A percentile compares a stretch with the other conserved stretches of the same genome.
Conservation (phyloP, 768 basidiomycete species). For the Paxillus rubicundulus region DNA sequence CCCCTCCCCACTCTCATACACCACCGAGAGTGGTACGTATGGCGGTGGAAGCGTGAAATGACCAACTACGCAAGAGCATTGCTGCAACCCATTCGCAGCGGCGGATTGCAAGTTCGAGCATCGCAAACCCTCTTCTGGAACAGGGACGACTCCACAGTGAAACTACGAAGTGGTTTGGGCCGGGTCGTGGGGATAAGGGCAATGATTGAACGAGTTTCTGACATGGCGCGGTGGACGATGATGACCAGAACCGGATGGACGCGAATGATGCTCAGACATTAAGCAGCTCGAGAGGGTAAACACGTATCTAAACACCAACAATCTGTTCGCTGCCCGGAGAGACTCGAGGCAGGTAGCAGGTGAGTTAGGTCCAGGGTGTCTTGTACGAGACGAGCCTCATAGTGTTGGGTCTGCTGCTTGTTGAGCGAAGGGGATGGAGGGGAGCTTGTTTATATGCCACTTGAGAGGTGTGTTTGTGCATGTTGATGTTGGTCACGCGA, state of each 20-base stretch:
- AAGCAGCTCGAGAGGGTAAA: constrained; percentile 35
- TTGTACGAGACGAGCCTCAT: constrained; percentile 40
- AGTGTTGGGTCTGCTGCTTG: constrained; percentile 38
- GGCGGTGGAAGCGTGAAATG: not conserved
- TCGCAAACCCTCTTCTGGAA: too few species aligned
- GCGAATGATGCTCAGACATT: constrained; percentile 39
- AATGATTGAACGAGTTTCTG: not conserved
- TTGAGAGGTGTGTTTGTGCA: constrained; percentile 16
- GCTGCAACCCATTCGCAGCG: not conserved
- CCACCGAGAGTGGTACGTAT: not conserved
- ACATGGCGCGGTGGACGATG: constrained; percentile 23
- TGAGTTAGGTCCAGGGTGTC: not conserved
- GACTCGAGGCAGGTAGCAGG: too few species aligned
- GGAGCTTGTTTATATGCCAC: not conserved
- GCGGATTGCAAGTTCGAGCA: not conserved
- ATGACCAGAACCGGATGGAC: constrained; percentile 30
- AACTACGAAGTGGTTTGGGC: too few species aligned
- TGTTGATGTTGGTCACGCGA: constrained; percentile 21
- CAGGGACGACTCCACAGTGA: too few species aligned
- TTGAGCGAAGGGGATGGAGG: not conserved
- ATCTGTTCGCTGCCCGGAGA: too few species aligned
- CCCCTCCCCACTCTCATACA: not conserved
- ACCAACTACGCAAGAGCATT: not conserved
- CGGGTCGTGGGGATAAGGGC: not conserved
- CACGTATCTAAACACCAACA: not conserved